These are phyloP conservation scores for Phaeosphaeria sp. DNA, from an alignment of 2,329 filamentous ascomycete species.

Conservation along the genomic window DNA sequence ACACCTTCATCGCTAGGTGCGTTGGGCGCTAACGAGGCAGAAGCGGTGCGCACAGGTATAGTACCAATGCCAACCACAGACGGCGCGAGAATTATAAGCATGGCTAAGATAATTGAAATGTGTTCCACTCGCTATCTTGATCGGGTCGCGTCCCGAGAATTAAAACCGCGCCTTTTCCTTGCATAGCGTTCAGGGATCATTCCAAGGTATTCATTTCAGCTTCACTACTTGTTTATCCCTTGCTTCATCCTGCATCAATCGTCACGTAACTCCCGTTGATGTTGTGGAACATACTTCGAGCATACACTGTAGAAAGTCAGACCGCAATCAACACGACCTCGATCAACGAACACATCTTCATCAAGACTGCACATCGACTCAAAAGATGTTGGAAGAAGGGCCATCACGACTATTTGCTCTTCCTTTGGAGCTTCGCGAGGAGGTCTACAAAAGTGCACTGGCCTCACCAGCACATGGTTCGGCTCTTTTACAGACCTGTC, in stretches of 20 bases:
- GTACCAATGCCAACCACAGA: background rate
- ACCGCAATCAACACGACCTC: background rate
- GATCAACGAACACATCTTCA: no score
- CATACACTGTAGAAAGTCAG: background rate
- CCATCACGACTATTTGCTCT: constrained; percentile 14
- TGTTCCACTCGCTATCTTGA: background rate
- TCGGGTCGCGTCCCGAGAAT: background rate
- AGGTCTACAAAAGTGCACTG: constrained; percentile 37
- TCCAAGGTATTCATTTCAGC: background rate
- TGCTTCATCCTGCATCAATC: background rate
- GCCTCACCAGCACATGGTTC: constrained; percentile 20
- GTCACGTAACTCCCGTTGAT: background rate
- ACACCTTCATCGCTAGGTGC: background rate
- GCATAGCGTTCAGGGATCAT: background rate
- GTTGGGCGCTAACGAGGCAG: background rate
- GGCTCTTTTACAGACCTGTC: constrained; percentile 33
- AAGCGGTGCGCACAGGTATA: background rate
- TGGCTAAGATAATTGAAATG: background rate
- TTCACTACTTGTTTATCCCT: background rate
- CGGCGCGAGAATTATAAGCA: background rate
- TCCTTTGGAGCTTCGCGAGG: constrained; percentile 40
- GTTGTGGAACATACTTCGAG: background rate
- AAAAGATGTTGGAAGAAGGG: background rate
- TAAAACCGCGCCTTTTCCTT: background rate
- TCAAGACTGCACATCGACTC: background rate